Evolutionary conservation across 192 early-diverging fungal species (phyloP).

Genomic region (Spinellus fusiger): DNA sequence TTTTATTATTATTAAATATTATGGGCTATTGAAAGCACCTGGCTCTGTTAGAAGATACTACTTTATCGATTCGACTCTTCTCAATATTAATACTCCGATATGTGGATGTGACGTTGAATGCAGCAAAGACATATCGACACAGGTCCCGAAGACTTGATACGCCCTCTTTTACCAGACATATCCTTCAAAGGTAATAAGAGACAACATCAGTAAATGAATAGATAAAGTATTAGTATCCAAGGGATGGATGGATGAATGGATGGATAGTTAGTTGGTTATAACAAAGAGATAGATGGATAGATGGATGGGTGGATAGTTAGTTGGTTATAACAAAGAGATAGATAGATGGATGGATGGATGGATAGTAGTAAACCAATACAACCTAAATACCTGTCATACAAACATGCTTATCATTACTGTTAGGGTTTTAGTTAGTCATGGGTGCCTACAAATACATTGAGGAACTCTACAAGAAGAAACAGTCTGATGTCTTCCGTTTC

Average conservation of each 20-base stretch:
- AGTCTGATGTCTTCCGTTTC: constrained; percentile 98
- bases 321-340: constrained; percentile 11
- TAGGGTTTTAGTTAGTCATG: constrained; percentile 8
- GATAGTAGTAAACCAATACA: background rate
- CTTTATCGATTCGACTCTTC: background rate
- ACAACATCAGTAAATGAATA: background rate
- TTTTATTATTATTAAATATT: no score
- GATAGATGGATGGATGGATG: constrained; percentile 21
- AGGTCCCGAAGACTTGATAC: background rate
- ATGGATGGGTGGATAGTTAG: constrained; percentile 15
- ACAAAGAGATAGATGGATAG: no score
- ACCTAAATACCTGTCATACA: background rate
- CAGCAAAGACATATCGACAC: background rate
- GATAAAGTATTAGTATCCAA: background rate
- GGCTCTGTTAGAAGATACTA: no score
- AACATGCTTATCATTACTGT: background rate
- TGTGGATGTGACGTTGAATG: background rate
- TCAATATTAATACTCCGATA: background rate
- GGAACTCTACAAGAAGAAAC: constrained; percentile 99
- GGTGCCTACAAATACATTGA: constrained; percentile 82
- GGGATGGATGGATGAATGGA: constrained; percentile 24
- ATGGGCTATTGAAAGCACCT: background rate
- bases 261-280: constrained; percentile 1
- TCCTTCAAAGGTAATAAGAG: background rate
- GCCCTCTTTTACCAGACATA: constrained; percentile 4